Evolutionary conservation across 768 basidiomycete species (phyloP).

Genomic region (Rhizopogon vinicolor): DNA sequence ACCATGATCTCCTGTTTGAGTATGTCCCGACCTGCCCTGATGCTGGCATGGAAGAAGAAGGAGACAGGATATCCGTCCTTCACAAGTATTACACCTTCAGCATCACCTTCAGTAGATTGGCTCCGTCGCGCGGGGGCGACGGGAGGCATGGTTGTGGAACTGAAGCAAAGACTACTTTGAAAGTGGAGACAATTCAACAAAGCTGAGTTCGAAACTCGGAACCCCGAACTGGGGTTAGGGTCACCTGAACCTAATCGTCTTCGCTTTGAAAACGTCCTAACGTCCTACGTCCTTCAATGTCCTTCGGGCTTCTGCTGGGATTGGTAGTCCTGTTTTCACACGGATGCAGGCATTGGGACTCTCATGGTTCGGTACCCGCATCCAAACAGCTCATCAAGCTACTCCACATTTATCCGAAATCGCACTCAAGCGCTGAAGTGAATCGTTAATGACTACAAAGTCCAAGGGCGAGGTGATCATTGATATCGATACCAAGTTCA

Average conservation of each 20-base stretch:
- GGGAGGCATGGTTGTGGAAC: not conserved
- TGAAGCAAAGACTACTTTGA: not conserved
- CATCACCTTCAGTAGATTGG: not conserved
- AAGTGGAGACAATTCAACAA: not conserved
- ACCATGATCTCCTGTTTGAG: constrained; percentile 20
- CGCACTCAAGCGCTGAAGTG: too few species aligned
- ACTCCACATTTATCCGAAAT: too few species aligned
- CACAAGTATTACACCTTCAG: constrained; percentile 13
- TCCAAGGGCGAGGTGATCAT: too few species aligned
- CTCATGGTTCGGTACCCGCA: too few species aligned
- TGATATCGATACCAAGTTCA: too few species aligned
- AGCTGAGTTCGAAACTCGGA: constrained; percentile 14
- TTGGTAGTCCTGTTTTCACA: too few species aligned
- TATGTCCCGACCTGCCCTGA: constrained; percentile 14
- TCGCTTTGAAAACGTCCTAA: too few species aligned
- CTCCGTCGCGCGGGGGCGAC: constrained; percentile 1
- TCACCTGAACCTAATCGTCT: not conserved
- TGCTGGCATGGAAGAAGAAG: constrained; percentile 24
- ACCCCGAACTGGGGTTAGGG: constrained; percentile 27
- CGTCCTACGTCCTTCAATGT: not conserved
- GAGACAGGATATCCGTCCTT: constrained; percentile 17
- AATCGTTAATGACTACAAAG: too few species aligned
- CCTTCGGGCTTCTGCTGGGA: not conserved
- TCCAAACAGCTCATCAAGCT: too few species aligned
- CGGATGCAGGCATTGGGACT: too few species aligned